Conservation (phyloP, 108 stramenopile genomes). For the Halocafeteria seosinensis region DNA sequence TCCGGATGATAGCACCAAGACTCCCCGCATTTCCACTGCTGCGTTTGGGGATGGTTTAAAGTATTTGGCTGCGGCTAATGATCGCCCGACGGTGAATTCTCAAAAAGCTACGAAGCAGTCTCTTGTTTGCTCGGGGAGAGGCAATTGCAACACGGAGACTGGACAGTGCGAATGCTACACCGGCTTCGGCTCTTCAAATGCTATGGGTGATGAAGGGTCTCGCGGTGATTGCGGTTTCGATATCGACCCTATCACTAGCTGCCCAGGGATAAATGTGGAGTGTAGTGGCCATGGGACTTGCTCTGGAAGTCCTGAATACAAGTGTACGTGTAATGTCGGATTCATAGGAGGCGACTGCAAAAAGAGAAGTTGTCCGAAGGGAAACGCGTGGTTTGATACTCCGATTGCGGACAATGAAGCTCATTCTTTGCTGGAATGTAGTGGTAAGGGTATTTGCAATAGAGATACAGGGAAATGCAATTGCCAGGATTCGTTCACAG, state of each 20-base stretch:
- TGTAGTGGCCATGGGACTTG: slow-evolving; percentile 42
- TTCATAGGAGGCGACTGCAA: slow-evolving; percentile 56
- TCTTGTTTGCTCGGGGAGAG: slow-evolving; percentile 10
- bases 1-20: neutral
- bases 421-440: slow-evolving; percentile 32
- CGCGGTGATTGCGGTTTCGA: slow-evolving; percentile 12
- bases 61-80: neutral
- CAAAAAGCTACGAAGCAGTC: slow-evolving; percentile 3
- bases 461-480: slow-evolving; percentile 25
- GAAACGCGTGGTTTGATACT: slow-evolving; percentile 33
- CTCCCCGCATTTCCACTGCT: neutral
- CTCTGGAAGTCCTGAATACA: slow-evolving; percentile 31
- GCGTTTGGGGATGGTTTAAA: neutral
- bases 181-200: slow-evolving; percentile 5
- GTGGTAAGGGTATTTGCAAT: slow-evolving; percentile 33
- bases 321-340: slow-evolving; percentile 45
- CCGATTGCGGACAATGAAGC: slow-evolving; percentile 23
- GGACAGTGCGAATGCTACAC: slow-evolving; percentile 11
- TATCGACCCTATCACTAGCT: neutral
- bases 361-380: slow-evolving; percentile 31
- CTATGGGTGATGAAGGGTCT: slow-evolving; percentile 1
- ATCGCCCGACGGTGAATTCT: neutral
- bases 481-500: slow-evolving; percentile 35
- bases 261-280: slow-evolving; percentile 21
- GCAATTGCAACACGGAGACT: slow-evolving; percentile 8